Conservation (phyloP, 2,329 filamentous ascomycete genomes). For the Orbilia blumenaviensis region DNA sequence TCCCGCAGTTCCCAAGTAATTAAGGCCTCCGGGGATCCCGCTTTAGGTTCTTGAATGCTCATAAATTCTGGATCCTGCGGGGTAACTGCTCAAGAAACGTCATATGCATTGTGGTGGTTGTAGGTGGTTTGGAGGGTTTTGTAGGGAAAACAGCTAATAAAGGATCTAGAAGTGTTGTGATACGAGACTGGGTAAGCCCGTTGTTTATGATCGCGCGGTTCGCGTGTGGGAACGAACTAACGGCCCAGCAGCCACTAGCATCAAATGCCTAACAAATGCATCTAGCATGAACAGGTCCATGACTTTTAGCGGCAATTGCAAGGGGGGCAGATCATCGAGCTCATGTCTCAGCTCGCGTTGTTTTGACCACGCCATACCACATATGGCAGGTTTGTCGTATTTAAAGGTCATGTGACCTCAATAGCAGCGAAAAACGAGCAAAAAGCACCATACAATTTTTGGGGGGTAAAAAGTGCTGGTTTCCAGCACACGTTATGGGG, state of each 20-base stretch:
- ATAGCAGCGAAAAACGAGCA: slow-evolving; percentile 4
- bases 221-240: background rate
- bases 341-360: slow-evolving; percentile 40
- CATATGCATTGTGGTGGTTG: background rate
- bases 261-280: too few species aligned
- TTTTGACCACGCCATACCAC: background rate
- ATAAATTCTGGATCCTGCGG: background rate
- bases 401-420: slow-evolving; percentile 14
- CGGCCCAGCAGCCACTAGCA: too few species aligned
- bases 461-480: slow-evolving; percentile 47
- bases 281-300: too few species aligned
- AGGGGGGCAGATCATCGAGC: background rate
- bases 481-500: slow-evolving; percentile 45
- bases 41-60: background rate
- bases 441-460: slow-evolving; percentile 48
- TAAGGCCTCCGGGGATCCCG: too few species aligned
- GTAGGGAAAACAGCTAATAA: slow-evolving; percentile 4
- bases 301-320: too few species aligned
- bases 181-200: background rate
- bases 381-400: slow-evolving; percentile 30
- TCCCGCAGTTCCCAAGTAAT: too few species aligned
- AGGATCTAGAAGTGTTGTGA: background rate
- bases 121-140: background rate
- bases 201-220: slow-evolving; percentile 13
- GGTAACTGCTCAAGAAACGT: background rate